Base-by-base conservation (phyloP, 768 basidiomycete genomes). In the Boletus eberwhitei region DNA sequence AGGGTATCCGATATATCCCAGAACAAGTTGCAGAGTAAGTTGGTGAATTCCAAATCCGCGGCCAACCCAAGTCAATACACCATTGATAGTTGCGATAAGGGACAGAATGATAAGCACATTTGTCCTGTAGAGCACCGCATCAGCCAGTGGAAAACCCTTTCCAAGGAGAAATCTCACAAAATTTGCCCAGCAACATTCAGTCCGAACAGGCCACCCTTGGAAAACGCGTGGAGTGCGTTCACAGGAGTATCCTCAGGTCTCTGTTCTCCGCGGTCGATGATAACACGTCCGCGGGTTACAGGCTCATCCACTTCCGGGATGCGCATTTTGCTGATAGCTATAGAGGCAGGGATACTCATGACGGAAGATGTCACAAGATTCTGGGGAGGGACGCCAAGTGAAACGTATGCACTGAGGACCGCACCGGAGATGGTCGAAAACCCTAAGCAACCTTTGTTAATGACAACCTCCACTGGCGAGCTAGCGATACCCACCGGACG, bases 331-430 rank as follows among this genome's bases (percentile, higher is more conserved):
- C 86, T 88, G 64, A 96, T 93, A 2, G 93, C 82, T 67, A 96
- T 94, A 14, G 92, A 93, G 0, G 93, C 94, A 19, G 94, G 94
- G 57, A 97, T 96, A 69, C 87, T 89, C 93, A 96, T 96, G 55
- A 95, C 87, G 8, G 90, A 92, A 6, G 93, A 87, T 3, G 93
- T 94, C 62, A 93, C 77, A 22, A 93, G 77, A 65, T 89, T 93
- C 69, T 87, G 80, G 5, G 89, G 69, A 9, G 89, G 89, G 32
- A 92, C 88, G 37, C 88, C 91, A 59, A 87, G 75, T 58, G 68
- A 75, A 67, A 94, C 88, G 69, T 95, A 96, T 29, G 90, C 93
- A 51, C 81, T 77, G 44, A 97, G 79, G 13, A 97, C 93, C 34
- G 90, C 91, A 40, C 94, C 93, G 51, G 94, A 87, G 61, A 96